These are phyloP conservation scores for Salix exigua DNA, from an alignment of 345 rosid species.

Conservation along the genomic window DNA sequence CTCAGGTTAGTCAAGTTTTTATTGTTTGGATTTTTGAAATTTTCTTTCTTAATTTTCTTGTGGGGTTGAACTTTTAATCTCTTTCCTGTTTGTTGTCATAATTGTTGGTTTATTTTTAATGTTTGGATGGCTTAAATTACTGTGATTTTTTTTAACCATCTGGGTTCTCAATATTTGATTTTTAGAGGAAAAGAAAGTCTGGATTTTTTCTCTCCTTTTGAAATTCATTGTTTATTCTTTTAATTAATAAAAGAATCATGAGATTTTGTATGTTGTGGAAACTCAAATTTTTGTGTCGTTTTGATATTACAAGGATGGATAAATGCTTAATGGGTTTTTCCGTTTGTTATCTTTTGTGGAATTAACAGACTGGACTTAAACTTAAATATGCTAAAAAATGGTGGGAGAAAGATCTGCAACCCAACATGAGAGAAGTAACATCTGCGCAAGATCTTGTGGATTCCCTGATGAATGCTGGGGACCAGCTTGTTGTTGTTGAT, in stretches of 20 bases:
- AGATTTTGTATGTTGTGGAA: neutral
- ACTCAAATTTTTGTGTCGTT: neutral
- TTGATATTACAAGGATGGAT: neutral
- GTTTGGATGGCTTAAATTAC: neutral
- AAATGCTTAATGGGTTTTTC: neutral
- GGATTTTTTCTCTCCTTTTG: neutral
- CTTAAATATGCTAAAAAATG: conserved; percentile 66
- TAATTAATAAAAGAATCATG: neutral
- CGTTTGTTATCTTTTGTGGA: neutral
- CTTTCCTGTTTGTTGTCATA: neutral
- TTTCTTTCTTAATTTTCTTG: neutral
- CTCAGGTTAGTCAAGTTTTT: conserved; percentile 47
- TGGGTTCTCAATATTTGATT: neutral
- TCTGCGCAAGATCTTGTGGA: conserved; percentile 89
- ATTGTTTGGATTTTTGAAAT: neutral
- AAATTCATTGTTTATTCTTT: neutral
- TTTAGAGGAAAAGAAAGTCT: neutral
- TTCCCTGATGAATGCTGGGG: conserved; percentile 63
- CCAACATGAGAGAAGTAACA: conserved; percentile 76
- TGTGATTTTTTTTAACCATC: neutral
- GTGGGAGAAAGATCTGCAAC: conserved; percentile 84
- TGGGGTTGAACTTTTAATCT: neutral
- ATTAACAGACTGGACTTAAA: conserved; percentile 40
- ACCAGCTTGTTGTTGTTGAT: conserved; percentile 75
- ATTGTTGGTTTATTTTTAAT: neutral